These are phyloP conservation scores for Sphagnum magellanicum DNA, from an alignment of 228 moss, liverwort and hornwort species.

Conservation along the genomic window DNA sequence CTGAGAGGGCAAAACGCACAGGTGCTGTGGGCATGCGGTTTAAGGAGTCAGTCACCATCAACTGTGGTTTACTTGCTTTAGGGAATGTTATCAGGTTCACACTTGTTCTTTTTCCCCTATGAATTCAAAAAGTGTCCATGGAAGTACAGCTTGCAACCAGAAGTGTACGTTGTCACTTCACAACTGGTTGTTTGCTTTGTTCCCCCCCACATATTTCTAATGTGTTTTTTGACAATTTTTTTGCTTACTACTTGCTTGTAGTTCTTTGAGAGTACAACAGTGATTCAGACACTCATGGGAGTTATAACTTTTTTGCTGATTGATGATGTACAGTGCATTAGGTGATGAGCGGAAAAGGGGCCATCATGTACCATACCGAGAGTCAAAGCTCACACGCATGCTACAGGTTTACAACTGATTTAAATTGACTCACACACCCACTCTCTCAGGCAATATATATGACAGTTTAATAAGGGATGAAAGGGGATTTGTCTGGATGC, in stretches of 20 bases:
- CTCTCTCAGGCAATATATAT: background rate
- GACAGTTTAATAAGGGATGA: too few relatives aligned
- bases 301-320: background rate
- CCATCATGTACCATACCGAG: conserved; percentile 92
- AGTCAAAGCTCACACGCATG: conserved; percentile 95
- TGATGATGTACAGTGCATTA: conserved; percentile 58
- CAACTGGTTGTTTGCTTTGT: too few relatives aligned
- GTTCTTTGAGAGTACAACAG: too few relatives aligned
- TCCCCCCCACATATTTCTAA: too few relatives aligned
- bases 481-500: too few relatives aligned
- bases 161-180: too few relatives aligned
- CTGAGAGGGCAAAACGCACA: conserved; percentile 76
- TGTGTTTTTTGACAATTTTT: too few relatives aligned
- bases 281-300: too few relatives aligned
- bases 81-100: conserved; percentile 84
- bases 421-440: background rate
- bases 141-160: too few relatives aligned
- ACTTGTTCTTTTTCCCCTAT: too few relatives aligned
- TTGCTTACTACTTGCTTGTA: too few relatives aligned
- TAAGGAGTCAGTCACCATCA: conserved; percentile 85
- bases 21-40: conserved; percentile 81
- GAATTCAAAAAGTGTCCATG: too few relatives aligned
- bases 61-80: conserved; percentile 72
- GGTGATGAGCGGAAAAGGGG: conserved; percentile 93
- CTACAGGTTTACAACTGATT: conserved; percentile 54